Percentiles rank a stretch among this genome's conserved stretches.
Conservation (phyloP, 2,329 filamentous ascomycete species). For the Seiridium cupressi region DNA sequence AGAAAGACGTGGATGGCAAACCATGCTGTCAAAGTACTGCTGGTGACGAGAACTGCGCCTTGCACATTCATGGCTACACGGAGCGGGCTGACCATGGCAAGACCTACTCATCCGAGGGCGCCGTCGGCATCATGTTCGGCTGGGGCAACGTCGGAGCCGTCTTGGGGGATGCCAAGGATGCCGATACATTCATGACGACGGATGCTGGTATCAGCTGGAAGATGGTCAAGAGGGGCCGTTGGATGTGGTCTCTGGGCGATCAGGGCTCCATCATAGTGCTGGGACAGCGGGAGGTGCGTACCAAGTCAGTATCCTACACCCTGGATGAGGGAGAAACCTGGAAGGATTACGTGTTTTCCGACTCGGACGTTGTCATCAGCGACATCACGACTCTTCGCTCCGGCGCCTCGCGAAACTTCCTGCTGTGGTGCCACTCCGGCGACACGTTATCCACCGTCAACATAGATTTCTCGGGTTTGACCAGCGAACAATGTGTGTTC, state of each 20-base stretch:
- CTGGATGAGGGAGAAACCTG: slow-evolving; percentile 80
- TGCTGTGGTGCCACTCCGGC: slow-evolving; percentile 75
- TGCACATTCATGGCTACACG: slow-evolving; percentile 95
- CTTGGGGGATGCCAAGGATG: slow-evolving; percentile 66
- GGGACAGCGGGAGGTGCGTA: slow-evolving; percentile 68
- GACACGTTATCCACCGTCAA: slow-evolving; percentile 71
- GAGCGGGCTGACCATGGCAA: slow-evolving; percentile 79
- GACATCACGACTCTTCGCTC: slow-evolving; percentile 87
- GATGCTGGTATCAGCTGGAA: slow-evolving; percentile 92
- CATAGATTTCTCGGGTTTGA: slow-evolving; percentile 82
- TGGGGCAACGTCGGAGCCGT: slow-evolving; percentile 82
- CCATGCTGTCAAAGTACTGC: slow-evolving; percentile 65
- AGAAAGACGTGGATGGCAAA: slow-evolving; percentile 68
- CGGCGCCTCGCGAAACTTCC: slow-evolving; percentile 85
- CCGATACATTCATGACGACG: slow-evolving; percentile 85
- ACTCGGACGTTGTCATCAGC: slow-evolving; percentile 68
- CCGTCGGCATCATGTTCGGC: slow-evolving; percentile 87
- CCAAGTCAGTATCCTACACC: slow-evolving; percentile 71
- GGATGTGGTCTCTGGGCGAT: slow-evolving; percentile 94
- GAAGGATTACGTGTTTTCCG: slow-evolving; percentile 71
- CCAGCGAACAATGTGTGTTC: slow-evolving; percentile 69
- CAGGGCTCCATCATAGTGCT: slow-evolving; percentile 92
- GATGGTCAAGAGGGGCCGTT: slow-evolving; percentile 80
- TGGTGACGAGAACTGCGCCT: slow-evolving; percentile 68
- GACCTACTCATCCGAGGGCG: slow-evolving; percentile 84